Evolutionary conservation across 2,329 filamentous ascomycete species (phyloP), one percentile per base, ranked within the genome.

Genomic region (Parastagonospora avenae): DNA sequence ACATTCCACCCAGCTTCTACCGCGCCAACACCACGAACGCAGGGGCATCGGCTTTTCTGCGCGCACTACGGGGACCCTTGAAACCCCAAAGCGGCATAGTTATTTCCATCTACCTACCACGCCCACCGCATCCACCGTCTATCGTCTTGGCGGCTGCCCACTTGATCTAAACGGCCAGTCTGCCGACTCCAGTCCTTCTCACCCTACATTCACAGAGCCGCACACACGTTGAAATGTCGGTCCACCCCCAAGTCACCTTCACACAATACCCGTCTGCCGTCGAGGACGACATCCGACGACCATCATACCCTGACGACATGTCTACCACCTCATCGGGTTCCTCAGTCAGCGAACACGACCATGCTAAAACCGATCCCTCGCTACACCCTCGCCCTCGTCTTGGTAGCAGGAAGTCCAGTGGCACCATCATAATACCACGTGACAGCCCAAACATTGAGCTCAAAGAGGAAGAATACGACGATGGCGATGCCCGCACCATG

Each of bases 401-500:
- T 52, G 85, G 85, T 14, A 89, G 84, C 62, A 83, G 90, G 42
- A 91, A 91, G 75, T 90, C 87, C 62, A 93, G 89, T 70, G 89
- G 89, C 50, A 91, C 91, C 41, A 88, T 94, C 59, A 89, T 92
- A 57, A 88, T 95, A 33, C 88, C 89, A 31, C 85, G 90, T 61
- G 89, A 93, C 68, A 89, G 83, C 64, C 85, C 84, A 15, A 85
- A 88, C 52, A 85, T 91, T 54, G 88, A 90, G 59, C 84, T 90
- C 31, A 78, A 87, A 54, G 87, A 91, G 57, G 84, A 89, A 55
- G 83, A 90, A 57, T 90, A 92, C 63, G 91, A 92, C 24, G 89
- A 92, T 19, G 89, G 91, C 71, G 92, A 97, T 73, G 92, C 94
- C 55, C 82, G 93, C 66, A 90, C 91, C 54, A 97, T 99, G 93